A percentile compares a stretch with the other conserved stretches of the same genome.
Evolutionary conservation across 2,329 filamentous ascomycete species (phyloP).

Genomic region (Cladosporium sp.): DNA sequence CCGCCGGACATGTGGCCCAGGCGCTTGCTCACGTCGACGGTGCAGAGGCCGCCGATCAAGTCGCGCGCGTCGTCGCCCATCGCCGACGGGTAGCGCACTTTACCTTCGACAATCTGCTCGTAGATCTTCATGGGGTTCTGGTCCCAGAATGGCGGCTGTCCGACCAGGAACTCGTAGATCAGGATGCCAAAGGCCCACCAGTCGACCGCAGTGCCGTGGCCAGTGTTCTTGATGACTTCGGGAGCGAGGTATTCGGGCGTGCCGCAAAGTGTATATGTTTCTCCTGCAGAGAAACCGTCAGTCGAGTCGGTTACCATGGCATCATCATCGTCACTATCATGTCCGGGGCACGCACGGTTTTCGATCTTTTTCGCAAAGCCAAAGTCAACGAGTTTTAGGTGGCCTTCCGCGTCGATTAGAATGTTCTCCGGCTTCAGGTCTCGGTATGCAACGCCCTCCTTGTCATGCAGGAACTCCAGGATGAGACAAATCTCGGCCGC

Average conservation of each 20-base stretch:
- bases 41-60: constrained; percentile 72
- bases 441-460: constrained; percentile 74
- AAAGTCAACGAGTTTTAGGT: constrained; percentile 81
- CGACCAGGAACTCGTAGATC: constrained; percentile 79
- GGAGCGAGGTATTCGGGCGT: constrained; percentile 82
- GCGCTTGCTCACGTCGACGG: constrained; percentile 71
- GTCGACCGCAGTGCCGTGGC: constrained; percentile 68
- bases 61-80: constrained; percentile 68
- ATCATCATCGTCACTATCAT: constrained; percentile 7
- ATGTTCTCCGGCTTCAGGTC: constrained; percentile 83
- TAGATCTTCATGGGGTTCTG: constrained; percentile 85
- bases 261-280: constrained; percentile 80
- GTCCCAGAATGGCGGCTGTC: constrained; percentile 83
- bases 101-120: constrained; percentile 75
- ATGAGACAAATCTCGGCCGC: constrained; percentile 80
- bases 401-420: constrained; percentile 69
- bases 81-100: constrained; percentile 66
- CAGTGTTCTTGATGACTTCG: constrained; percentile 80
- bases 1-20: constrained; percentile 76
- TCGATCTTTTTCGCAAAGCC: constrained; percentile 79
- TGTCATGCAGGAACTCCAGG: constrained; percentile 74
- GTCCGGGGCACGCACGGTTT: constrained; percentile 36
- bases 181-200: constrained; percentile 86
- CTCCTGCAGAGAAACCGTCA: constrained; percentile 39
- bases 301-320: constrained; percentile 19